phyloP scores from a whole-genome alignment of 148 eudicot genomes.

The Fagopyrum tataricum region DNA sequence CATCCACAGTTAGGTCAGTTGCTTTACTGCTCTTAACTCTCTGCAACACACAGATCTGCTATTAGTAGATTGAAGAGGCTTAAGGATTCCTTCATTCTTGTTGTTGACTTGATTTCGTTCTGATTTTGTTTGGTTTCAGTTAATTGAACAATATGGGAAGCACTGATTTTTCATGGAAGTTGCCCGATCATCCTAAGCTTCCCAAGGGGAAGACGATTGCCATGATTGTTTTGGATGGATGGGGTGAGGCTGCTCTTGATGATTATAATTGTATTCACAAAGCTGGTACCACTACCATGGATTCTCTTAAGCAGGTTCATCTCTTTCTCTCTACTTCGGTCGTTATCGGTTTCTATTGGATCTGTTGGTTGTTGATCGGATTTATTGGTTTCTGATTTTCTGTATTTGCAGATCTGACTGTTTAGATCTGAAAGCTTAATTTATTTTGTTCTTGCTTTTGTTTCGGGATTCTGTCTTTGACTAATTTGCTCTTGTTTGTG shows the following conservation, averaged over 20 bases:
- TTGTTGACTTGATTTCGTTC: neutral
- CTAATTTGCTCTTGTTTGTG: neutral
- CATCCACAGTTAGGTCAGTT: constrained; percentile 11
- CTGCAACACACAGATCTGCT: constrained; percentile 3
- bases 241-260: constrained; percentile 68
- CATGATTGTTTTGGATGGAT: constrained; percentile 62
- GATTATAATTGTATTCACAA: constrained; percentile 58
- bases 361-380: neutral
- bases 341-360: neutral
- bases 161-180: constrained; percentile 50
- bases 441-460: neutral
- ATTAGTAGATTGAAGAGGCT: neutral
- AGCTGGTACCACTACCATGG: constrained; percentile 70
- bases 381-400: neutral
- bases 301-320: constrained; percentile 48
- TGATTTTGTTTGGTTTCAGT: neutral
- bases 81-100: neutral
- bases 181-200: constrained; percentile 60
- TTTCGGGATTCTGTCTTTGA: neutral
- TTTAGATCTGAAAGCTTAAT: neutral
- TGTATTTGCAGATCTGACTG: constrained; percentile 5
- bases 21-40: neutral
- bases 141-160: constrained; percentile 38
- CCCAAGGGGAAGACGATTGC: constrained; percentile 65
- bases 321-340: neutral